Evolutionary conservation across 805 yeast genomes (phyloP), one percentile per base, ranked within the genome.

Genomic region (Komagataella populi): DNA sequence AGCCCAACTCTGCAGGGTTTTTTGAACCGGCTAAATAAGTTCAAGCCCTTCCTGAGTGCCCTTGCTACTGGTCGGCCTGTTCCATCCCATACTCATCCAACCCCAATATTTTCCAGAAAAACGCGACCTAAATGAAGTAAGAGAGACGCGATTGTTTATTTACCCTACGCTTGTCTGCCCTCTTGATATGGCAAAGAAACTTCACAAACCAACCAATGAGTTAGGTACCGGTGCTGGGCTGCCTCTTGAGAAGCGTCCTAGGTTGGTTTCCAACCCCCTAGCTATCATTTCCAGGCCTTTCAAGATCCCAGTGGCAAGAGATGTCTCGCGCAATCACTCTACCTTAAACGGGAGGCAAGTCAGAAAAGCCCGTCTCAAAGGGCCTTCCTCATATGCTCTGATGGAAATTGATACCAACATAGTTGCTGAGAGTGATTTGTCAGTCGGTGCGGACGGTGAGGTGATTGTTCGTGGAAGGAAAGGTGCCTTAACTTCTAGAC

Each of bases 221-320:
- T 66, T 81, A 36, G 90, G 89, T 1, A 77, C 81, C 1, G 91
- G 90, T 1, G 85, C 85, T 1, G 84, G 86, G 0, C 70, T 84
- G 0, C 74, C 79, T n/a, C 70, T 73, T 16, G 72, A 73, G 6
- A 72, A 76, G 48, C 69, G 82, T 46, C 81, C 82, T 6, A 70
- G 83, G 20, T 69, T 75, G 16, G 70, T 76, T 18, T 70, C 73
- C 3, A 81, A 79, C 50, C 75, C 87, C 2, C 65, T 72, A 2
- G 68, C 63, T 6, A 68, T 76, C 20, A 67, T 85, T n/a, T 66
- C 80, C 2, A 78, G 72, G 59, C 95, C 95, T 0, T 86, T 85
- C 66, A 77, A 71, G 53, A 74, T 84, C 1, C 95, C 95, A 0
- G 76, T 82, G 52, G 66, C 61, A 54, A 54, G 55, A 2, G 50